Evolutionary conservation across 768 basidiomycete genomes (phyloP), one percentile per base, ranked within the genome.

Genomic region (Sarcodon aspratus): DNA sequence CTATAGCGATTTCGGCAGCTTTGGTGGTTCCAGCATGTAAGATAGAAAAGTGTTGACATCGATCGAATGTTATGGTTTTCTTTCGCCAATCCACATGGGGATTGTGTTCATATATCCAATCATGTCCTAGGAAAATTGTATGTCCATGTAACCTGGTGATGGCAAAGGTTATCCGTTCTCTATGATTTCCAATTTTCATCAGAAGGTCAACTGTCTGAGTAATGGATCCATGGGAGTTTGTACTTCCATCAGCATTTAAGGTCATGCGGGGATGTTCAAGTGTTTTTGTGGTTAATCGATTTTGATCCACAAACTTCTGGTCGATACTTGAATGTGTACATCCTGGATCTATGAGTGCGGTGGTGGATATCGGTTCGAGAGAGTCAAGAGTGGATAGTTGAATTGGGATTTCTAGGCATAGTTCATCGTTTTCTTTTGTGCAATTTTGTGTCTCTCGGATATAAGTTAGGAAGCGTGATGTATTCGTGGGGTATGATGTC

Each of bases 321-420:
- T 51, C 48, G 3, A 62, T 54, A 13, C 52, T 57, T 1, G 55
- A 60, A 0, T 58, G 55, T 2, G 57, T 63, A 31, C 55, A 52
- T 0, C 61, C 59, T 21, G 56, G 55, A 34, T 61, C 55, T 3
- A 63, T 8, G 1, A 63, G 35, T 13, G 40, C 53, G 5, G 21
- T 27, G 2, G 21, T 27, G 5, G 21, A 27, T 3, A 27, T 27
- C 3, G 21, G 21, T 2, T 27, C 21, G 5, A 27, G 21, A 3
- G 21, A 27, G 5, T 27, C 21, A 5, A 27, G 21, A 5, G 21
- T 27, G 21, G 21, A 3, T 27, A 27, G 5, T 27, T 3, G 2
- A 5, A 27, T 27, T 3, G 21, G 21, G 5, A 27, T 27, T 5
- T 27, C 21, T 2, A 27, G 21, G 5, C 21, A 27, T 5, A 27